phyloP scores from a whole-genome alignment of 352 stramenopile genomes.

The Achlya hypogyna region DNA sequence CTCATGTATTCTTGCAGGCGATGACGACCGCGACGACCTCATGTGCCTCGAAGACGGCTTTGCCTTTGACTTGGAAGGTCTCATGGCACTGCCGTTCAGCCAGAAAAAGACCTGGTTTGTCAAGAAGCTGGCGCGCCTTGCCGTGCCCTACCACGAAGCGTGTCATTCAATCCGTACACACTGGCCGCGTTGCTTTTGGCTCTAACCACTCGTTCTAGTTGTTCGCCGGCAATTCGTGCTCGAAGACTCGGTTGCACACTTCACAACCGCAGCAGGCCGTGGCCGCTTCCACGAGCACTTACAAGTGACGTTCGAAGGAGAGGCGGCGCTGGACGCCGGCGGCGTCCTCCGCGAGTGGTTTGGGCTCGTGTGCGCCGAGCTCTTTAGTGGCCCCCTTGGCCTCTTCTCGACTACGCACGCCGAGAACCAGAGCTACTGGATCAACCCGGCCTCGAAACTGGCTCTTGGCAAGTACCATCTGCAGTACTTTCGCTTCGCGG shows the following conservation, averaged over 20 bases:
- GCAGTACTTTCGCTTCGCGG: constrained; percentile 93
- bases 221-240: constrained; percentile 48
- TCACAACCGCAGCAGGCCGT: constrained; percentile 26
- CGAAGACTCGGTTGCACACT: constrained; percentile 48
- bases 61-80: constrained; percentile 56
- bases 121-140: constrained; percentile 42
- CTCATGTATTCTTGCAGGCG: constrained; percentile 28
- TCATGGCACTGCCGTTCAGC: constrained; percentile 56
- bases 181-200: not conserved
- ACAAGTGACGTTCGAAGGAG: constrained; percentile 62
- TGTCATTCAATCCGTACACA: constrained; percentile 56
- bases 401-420: constrained; percentile 67
- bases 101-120: constrained; percentile 76
- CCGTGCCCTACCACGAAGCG: constrained; percentile 47
- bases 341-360: constrained; percentile 80
- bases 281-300: constrained; percentile 43
- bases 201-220: constrained; percentile 22
- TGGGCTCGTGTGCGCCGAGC: constrained; percentile 51
- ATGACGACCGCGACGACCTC: constrained; percentile 31
- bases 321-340: constrained; percentile 65
- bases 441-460: constrained; percentile 40
- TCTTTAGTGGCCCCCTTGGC: constrained; percentile 59
- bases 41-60: constrained; percentile 31
- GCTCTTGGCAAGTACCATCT: constrained; percentile 47
- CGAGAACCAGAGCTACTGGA: constrained; percentile 77